Base-by-base conservation (phyloP, 192 early-diverging fungal genomes). In the Phycomyces blakesleeanus region DNA sequence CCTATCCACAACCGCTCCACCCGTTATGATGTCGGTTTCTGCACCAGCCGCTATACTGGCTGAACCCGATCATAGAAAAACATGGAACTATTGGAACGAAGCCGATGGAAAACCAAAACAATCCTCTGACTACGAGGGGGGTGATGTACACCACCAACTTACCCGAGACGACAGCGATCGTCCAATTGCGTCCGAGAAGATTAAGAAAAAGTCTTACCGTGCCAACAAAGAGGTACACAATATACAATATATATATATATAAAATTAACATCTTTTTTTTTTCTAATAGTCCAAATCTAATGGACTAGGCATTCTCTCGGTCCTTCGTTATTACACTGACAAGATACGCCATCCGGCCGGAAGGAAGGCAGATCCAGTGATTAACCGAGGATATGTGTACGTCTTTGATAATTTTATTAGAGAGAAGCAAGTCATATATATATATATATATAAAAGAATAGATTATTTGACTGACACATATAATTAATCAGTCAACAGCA, bases 141-240 rank as follows among this genome's bases (percentile, higher is more conserved):
- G 55, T 40, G 64, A 57, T 29, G 55, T 51, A 9, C 71, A 73
- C 54, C 65, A 63, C 50, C 66, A 73, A 66, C 51, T 73, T n/a
- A 73, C 71, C 14, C 54, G 71, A 52, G 71, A 73, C 41, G 71
- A 73, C 49, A 73, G 66, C 25, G 65, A 66, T 41, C 55, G 66
- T 3, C 71, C 71, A 8, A 73, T 73, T 66, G 71, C 71, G 12
- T 73, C 71, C 21, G 71, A 73, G 54, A 73, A 73, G 40, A 73
- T 73, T 14, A 73, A 73, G 61, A 73, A 73, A 61, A 73, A 67
- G n/a, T 56, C 60, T 18, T 40, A 41, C 16, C 59, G 57, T 25
- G 51, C 22, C 22, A 51, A 61, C 8, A 66, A 50, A 50, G 58
- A 65, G 24, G 63, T 72, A 60, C 11, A 18, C 0, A 8, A 59